Conservation (phyloP, 768 basidiomycete genomes). For the Lactifluus subvellereus region DNA sequence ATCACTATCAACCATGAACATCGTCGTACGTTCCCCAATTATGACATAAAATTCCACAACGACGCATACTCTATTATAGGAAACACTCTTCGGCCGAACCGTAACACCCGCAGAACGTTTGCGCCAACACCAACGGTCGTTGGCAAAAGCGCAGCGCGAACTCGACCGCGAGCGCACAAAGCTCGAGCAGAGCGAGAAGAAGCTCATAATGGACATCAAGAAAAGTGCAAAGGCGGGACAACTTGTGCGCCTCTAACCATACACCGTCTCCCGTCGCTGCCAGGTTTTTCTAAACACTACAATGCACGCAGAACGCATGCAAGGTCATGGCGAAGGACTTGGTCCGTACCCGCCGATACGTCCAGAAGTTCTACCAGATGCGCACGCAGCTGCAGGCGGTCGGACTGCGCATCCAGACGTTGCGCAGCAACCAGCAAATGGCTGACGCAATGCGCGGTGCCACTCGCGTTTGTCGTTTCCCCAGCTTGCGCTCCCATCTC, state of each 20-base stretch:
- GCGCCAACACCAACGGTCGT: conserved; percentile 91
- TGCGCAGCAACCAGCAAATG: conserved; percentile 98
- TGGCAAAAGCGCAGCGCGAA: conserved; percentile 96
- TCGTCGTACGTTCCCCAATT: conserved; percentile 50
- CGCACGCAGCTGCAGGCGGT: conserved; percentile 97
- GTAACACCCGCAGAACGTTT: conserved; percentile 95
- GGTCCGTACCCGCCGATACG: conserved; percentile 89
- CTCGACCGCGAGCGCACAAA: conserved; percentile 93
- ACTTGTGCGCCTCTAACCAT: conserved; percentile 52
- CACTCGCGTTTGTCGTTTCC: conserved; percentile 65
- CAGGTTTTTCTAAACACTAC: not conserved
- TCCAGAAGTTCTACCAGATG: conserved; percentile 99
- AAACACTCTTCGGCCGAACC: conserved; percentile 90
- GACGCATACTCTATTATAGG: conserved; percentile 42
- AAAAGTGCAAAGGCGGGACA: conserved; percentile 94
- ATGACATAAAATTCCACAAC: not conserved
- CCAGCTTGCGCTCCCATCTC: not conserved
- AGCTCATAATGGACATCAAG: conserved; percentile 92
- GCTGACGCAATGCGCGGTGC: conserved; percentile 99
- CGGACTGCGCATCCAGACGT: conserved; percentile 88
- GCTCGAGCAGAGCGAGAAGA: conserved; percentile 96
- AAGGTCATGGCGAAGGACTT: conserved; percentile 99
- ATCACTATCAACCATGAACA: conserved; percentile 54
- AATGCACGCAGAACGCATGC: conserved; percentile 73
- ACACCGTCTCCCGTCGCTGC: not conserved